Evolutionary conservation across 768 basidiomycete genomes (phyloP), one percentile per base, ranked within the genome.

Genomic region (Macrolepiota albuminosa): DNA sequence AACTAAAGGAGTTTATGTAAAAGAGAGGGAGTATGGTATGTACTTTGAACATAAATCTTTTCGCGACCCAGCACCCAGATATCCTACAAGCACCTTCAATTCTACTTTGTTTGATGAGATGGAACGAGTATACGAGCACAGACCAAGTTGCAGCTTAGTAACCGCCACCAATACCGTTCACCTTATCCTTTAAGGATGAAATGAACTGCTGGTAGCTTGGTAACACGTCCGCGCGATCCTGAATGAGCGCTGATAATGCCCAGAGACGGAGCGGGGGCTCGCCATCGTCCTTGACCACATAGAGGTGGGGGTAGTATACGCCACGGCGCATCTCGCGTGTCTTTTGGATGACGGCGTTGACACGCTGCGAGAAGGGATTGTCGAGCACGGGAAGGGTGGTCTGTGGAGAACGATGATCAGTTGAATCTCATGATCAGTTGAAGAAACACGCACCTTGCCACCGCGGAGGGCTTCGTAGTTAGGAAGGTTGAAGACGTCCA

Each of bases 181-280:
- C 68, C 55, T 67, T 97, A 70, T 96, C 93, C 77, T 93, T 95
- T 66, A 98, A 73, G 62, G 90, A 86, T 36, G 83, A 84, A 66
- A 97, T 84, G 74, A 93, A 98, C 72, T 98, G 96, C 68, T 94
- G 90, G 74, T 98, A 99, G 71, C 95, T 97, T 52, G 95, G 95
- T 69, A 93, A 78, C 61, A 92, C 87, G 72, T 99, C 97, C 67
- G 93, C 88, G 59, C 97, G 88, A 73, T 98, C 97, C 75, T 98
- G 96, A 65, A 98, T 89, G 64, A 99, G 84, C 67, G 85, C 84
- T 69, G 92, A 94, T 18, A 58, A 31, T 16, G 96, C 97, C 97
- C 97, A 99, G 60, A 95, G 81, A 61, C 95, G 81, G 68, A 99
- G 78, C 48, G 95, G 89, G 6, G 94, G 91, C 73, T 99, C 97